Percentiles rank a stretch among this genome's conserved stretches.
Conservation (phyloP, 1,284 basidiomycete species). For the Leccinum proliferum region DNA sequence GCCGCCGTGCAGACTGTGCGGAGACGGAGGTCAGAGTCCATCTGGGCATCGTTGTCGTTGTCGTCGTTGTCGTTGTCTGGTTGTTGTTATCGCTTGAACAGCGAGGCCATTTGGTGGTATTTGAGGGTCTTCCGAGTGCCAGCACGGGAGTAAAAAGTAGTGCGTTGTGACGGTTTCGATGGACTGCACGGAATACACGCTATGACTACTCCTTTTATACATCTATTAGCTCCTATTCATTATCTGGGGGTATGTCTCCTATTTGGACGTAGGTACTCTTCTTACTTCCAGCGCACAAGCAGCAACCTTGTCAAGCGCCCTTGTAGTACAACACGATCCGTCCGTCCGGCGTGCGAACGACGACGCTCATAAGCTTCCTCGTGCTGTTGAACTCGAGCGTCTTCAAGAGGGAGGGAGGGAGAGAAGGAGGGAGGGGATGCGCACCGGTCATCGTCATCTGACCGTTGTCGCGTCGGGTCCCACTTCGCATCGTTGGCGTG, state of each 20-base stretch:
- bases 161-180: too few relatives aligned
- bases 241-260: too few relatives aligned
- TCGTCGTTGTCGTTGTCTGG: conserved; percentile 44
- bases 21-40: conserved; percentile 82
- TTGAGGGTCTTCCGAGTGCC: conserved; percentile 24
- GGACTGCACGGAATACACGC: background rate
- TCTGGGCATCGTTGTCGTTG: conserved; percentile 43
- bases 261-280: too few relatives aligned
- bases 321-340: conserved; percentile 82
- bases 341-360: conserved; percentile 82
- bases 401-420: too few relatives aligned
- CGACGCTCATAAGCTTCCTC: conserved; percentile 65
- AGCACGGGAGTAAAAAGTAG: background rate
- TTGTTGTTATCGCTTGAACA: conserved; percentile 27
- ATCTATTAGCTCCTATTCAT: too few relatives aligned
- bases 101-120: conserved; percentile 34
- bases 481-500: too few relatives aligned
- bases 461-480: too few relatives aligned
- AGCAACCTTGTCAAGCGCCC: conserved; percentile 50
- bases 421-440: too few relatives aligned
- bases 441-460: too few relatives aligned
- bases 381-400: too few relatives aligned
- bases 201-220: too few relatives aligned
- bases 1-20: conserved; percentile 87
- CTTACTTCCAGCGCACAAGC: too few relatives aligned